Percentiles rank a stretch among this genome's conserved stretches.
Conservation (phyloP, 2,329 filamentous ascomycete genomes). For the Talaromyces verruculosus region DNA sequence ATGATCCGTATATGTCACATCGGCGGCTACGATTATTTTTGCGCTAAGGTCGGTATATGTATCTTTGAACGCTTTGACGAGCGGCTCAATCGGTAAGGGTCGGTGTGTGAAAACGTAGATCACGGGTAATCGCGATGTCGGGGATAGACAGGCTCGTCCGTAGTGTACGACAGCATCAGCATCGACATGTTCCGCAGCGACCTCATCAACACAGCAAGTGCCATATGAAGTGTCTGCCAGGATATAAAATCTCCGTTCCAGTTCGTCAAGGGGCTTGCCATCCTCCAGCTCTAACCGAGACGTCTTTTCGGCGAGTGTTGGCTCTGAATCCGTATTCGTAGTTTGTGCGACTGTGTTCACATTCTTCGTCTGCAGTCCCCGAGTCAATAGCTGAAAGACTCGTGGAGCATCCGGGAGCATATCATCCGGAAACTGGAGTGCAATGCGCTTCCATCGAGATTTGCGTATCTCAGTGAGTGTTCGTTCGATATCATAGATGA, state of each 20-base stretch:
- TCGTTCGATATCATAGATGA: conserved; percentile 80
- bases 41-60: conserved; percentile 65
- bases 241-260: conserved; percentile 65
- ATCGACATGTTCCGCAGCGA: conserved; percentile 88
- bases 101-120: conserved; percentile 86
- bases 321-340: neutral
- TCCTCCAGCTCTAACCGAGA: conserved; percentile 27
- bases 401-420: conserved; percentile 85
- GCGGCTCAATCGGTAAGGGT: conserved; percentile 61
- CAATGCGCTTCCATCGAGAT: conserved; percentile 72
- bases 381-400: conserved; percentile 67
- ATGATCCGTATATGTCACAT: conserved; percentile 81
- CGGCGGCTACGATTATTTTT: conserved; percentile 79
- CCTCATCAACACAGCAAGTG: conserved; percentile 94
- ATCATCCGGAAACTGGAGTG: conserved; percentile 91
- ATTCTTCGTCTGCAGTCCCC: conserved; percentile 46
- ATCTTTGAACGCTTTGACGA: conserved; percentile 62
- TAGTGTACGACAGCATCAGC: conserved; percentile 94
- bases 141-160: conserved; percentile 85
- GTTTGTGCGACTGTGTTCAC: conserved; percentile 13
- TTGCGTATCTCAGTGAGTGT: conserved; percentile 74
- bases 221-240: conserved; percentile 96
- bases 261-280: conserved; percentile 21
- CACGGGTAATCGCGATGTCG: conserved; percentile 81
- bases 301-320: conserved; percentile 29